Base-by-base conservation (phyloP, 164 flowering plant species). In the Stephania japonica region DNA sequence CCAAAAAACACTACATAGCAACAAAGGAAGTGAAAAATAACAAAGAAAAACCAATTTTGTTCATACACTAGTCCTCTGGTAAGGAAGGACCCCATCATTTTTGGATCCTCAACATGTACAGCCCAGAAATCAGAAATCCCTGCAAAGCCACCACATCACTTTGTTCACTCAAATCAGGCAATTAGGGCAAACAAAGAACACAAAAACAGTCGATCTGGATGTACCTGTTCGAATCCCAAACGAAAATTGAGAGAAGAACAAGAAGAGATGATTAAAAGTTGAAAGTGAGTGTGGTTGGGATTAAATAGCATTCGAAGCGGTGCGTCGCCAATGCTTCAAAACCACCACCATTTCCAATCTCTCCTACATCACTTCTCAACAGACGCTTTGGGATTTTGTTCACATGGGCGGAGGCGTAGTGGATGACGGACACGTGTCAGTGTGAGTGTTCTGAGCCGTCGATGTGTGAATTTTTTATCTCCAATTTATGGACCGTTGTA, bases 51-150 rank as follows among this genome's bases (percentile, higher is more conserved):
- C 11, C 12, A 42, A 79, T n/a, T n/a, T n/a, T n/a, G n/a, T n/a
- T n/a, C 97, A 66, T 91, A 95, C 98, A 86, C 88, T 38, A 95
- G 94, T 75, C 89, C 99, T 82, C 98, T 84, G 69, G 91, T 90
- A 44, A 93, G 81, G 74, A 95, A 87, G 42, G 93, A 87, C 78
- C 98, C 97, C 73, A 95, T 89, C 98, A 93, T 94, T 77, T 32
- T 85, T 88, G 83, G 16, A 66, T 59, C 21, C 64, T 56, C n/a
- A 59, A 59, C 64, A 59, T 59, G 64, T 59, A 59, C 64, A 59
- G 7, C 9, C 7, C 64, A 59, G 24, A 59, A 16, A 18, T 32
- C 64, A 59, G 24, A 59, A 16, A 18, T 32, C 24, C 64, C 64
- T 59, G 24, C 8, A 18, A 9, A 59, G 19, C 64, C 64, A 59